Percentiles rank a stretch among this genome's conserved stretches.
phyloP scores from a whole-genome alignment of 768 basidiomycete genomes.

The Tulasnella sp. region DNA sequence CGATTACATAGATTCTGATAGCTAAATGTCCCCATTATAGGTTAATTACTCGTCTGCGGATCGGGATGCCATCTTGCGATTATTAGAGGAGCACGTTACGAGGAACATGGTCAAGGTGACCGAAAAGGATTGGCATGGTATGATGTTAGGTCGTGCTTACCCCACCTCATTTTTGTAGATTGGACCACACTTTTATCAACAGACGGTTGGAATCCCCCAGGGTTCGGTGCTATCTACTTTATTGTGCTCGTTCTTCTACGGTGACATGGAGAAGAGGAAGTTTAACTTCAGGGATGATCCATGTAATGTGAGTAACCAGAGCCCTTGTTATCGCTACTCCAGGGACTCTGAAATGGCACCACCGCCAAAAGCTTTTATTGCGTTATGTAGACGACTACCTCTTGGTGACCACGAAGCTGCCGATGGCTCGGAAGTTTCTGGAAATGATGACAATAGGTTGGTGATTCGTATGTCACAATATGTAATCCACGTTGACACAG shows the following conservation, averaged over 20 bases:
- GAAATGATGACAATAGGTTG: conserved; percentile 63
- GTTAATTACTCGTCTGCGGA: conserved; percentile 46
- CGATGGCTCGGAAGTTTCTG: conserved; percentile 58
- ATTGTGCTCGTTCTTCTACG: conserved; percentile 93
- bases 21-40: conserved; percentile 22
- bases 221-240: conserved; percentile 91
- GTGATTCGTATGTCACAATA: background rate
- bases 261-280: conserved; percentile 62
- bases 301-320: conserved; percentile 44
- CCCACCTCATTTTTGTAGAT: conserved; percentile 52
- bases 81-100: conserved; percentile 82
- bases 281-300: conserved; percentile 43
- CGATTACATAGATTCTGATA: background rate
- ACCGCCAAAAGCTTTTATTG: conserved; percentile 48
- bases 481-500: background rate
- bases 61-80: conserved; percentile 49
- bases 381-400: conserved; percentile 94
- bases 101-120: conserved; percentile 83
- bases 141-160: background rate
- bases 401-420: conserved; percentile 59
- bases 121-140: background rate
- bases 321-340: background rate
- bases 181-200: conserved; percentile 67
- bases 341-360: background rate
- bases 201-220: conserved; percentile 92